Evolutionary conservation across 2,329 filamentous ascomycete species (phyloP).

Genomic region (Ophiosphaerella korrae): DNA sequence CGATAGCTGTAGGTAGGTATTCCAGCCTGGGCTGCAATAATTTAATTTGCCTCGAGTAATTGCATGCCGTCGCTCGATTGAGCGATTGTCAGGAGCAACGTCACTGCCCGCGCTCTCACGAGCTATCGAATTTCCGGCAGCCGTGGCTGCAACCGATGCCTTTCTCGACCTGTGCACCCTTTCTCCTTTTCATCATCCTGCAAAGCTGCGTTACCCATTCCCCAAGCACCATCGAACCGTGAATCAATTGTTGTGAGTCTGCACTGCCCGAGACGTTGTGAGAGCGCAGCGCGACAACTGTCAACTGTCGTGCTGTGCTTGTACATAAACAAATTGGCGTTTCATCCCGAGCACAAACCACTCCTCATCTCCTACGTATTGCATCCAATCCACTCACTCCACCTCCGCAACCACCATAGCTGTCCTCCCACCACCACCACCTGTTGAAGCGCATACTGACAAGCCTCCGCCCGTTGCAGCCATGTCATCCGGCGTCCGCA

Average conservation of each 20-base stretch:
- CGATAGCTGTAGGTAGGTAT: too few species aligned
- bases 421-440: constrained; percentile 17
- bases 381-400: constrained; percentile 1
- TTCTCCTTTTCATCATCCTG: constrained; percentile 7
- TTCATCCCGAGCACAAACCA: constrained; percentile 29
- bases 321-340: constrained; percentile 32
- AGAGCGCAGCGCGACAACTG: constrained; percentile 4
- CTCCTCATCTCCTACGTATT: constrained; percentile 30
- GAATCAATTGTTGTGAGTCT: constrained; percentile 7
- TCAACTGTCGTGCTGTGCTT: constrained; percentile 11
- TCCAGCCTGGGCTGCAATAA: too few species aligned
- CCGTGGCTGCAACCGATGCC: constrained; percentile 3
- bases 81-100: background rate
- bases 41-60: too few species aligned
- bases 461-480: constrained; percentile 41
- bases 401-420: constrained; percentile 7
- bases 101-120: constrained; percentile 7
- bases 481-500: constrained; percentile 57
- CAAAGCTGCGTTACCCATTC: constrained; percentile 1
- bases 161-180: background rate
- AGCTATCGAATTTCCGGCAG: constrained; percentile 18
- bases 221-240: background rate
- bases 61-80: too few species aligned
- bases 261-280: constrained; percentile 2
- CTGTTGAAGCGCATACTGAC: constrained; percentile 33